These are phyloP conservation scores for Lactarius tabidus DNA, from an alignment of 768 basidiomycete species.

Conservation along the genomic window DNA sequence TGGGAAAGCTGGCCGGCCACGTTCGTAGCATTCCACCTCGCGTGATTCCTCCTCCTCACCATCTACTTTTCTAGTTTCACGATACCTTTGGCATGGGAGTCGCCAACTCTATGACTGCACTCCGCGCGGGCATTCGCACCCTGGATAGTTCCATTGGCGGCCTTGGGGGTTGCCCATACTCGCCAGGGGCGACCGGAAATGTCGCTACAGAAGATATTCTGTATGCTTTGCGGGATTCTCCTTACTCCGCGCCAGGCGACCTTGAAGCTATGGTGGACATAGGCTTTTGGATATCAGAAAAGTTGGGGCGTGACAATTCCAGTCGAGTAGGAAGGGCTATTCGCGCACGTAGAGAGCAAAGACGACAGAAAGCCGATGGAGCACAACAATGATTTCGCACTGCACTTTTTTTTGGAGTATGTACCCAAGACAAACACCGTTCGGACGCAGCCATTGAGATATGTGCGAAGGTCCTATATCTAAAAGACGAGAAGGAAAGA, in stretches of 20 bases:
- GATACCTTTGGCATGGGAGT: conserved; percentile 86
- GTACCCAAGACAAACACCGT: too few species aligned
- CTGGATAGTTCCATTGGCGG: conserved; percentile 85
- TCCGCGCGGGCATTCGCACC: conserved; percentile 71
- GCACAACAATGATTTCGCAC: neutral
- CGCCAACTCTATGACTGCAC: conserved; percentile 68
- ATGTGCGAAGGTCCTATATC: too few species aligned
- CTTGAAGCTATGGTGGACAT: conserved; percentile 67
- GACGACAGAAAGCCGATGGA: conserved; percentile 27
- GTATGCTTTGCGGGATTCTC: conserved; percentile 69
- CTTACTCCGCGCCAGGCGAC: conserved; percentile 56
- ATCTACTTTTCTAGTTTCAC: conserved; percentile 57
- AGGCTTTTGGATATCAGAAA: conserved; percentile 78
- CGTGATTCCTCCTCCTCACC: neutral
- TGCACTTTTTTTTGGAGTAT: too few species aligned
- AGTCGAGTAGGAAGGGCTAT: conserved; percentile 77
- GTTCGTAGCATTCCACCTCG: conserved; percentile 35
- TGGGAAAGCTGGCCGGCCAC: conserved; percentile 69
- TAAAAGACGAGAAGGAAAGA: too few species aligned
- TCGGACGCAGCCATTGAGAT: too few species aligned
- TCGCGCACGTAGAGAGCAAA: conserved; percentile 45
- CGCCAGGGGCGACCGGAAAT: conserved; percentile 93
- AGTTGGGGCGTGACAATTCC: conserved; percentile 61
- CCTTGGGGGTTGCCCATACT: conserved; percentile 93
- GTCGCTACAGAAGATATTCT: conserved; percentile 91